A percentile compares a stretch with the other conserved stretches of the same genome.
Evolutionary conservation across 345 rosid genomes (phyloP).

Genomic region (Adansonia digitata): DNA sequence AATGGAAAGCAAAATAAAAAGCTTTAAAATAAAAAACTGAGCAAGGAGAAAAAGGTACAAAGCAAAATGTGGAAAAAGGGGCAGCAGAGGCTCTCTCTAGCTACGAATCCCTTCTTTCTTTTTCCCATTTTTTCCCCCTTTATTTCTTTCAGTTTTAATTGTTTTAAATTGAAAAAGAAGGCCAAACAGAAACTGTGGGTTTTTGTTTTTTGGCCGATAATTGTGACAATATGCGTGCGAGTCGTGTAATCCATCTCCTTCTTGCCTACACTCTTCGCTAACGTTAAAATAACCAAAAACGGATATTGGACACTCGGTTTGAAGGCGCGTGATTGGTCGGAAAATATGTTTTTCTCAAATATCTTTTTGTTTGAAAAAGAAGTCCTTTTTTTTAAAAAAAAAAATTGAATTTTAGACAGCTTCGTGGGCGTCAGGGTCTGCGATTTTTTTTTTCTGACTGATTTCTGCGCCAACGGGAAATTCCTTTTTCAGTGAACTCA

Average conservation of each 20-base stretch:
- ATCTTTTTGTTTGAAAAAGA: background rate
- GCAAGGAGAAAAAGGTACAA: too few species aligned
- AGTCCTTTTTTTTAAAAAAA: too few species aligned
- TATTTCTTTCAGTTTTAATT: background rate
- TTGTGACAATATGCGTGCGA: background rate
- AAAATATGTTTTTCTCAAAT: background rate
- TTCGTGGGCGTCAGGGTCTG: background rate
- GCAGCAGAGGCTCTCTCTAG: background rate
- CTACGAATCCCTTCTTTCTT: background rate
- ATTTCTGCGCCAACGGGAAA: background rate
- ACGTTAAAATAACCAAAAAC: background rate
- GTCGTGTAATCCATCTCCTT: background rate
- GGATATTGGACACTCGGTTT: background rate
- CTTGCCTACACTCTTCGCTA: background rate
- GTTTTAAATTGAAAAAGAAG: background rate
- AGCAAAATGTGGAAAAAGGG: conserved; percentile 1
- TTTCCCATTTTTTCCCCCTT: background rate
- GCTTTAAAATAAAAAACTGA: too few species aligned
- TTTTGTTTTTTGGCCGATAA: too few species aligned
- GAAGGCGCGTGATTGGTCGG: background rate
- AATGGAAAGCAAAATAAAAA: background rate
- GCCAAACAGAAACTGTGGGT: background rate
- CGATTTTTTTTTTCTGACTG: background rate
- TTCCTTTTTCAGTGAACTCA: background rate
- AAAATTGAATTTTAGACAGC: background rate